Base-by-base conservation (phyloP, 2,329 filamentous ascomycete genomes). In the Alternaria panax region DNA sequence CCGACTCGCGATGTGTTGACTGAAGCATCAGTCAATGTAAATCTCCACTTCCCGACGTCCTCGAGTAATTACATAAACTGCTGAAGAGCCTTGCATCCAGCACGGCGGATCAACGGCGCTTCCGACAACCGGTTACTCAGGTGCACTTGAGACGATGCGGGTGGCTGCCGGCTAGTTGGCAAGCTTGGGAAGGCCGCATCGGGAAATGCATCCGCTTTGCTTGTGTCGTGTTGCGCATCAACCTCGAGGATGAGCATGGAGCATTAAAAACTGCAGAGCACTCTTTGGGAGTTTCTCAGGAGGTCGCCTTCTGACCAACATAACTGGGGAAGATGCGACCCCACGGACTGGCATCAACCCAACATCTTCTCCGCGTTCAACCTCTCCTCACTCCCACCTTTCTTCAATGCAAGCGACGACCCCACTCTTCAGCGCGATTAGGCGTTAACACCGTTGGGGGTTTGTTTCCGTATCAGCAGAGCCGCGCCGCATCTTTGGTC, bases 171-270 rank as follows among this genome's bases (percentile, higher is more conserved):
- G 6, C 36, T 34, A 32, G 16, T 41, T 46, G 32, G 42, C 30
- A 47, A 38, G 38, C 53, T 12, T 51, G 52, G 16, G 56, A 62
- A 18, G 25, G 14, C 57, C 30, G 45, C 30, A 32, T 58, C 38
- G 30, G 54, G 51, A 43, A 58, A 34, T 41, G 25, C 9, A 55
- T 47, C 55, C 59, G 41, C 32, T 30, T 25, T 51, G 18, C 38
- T 27, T 46, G 45, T 22, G 27, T 30, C 1, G 43, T 30, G 27
- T 40, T 54, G 43, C 43, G 30, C 30, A n/a, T 36, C 40, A 54
- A 18, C 20, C n/a, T 5, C 30, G 34, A 22, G 16, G n/a, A 34
- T 24, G 11, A 36, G 38, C 7, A 34, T 32, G 12, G 11, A 32
- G 22, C 9, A 40, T 8, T 20, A 14, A 34, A 34, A 14, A 16